These are phyloP conservation scores for Cochlearia excelsa DNA, from an alignment of 345 rosid genomes.

Conservation along the genomic window DNA sequence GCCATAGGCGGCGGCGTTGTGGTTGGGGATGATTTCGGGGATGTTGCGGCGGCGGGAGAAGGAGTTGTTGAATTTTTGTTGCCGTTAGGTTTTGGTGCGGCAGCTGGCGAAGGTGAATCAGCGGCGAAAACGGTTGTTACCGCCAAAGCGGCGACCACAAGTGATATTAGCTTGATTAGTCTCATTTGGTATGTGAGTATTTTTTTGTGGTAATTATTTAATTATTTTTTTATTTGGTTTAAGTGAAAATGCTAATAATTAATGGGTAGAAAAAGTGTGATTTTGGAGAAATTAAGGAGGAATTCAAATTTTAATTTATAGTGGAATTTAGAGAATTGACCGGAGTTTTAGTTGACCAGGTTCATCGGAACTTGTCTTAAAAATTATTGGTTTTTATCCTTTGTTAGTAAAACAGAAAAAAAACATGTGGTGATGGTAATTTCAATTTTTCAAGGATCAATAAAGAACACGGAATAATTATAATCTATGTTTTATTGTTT, in stretches of 20 bases:
- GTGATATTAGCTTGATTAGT: conserved; percentile 20
- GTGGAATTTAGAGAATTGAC: conserved; percentile 1
- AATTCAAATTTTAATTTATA: conserved; percentile 17
- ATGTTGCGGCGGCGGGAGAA: conserved; percentile 29
- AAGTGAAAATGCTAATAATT: not conserved
- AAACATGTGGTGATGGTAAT: conserved; percentile 32
- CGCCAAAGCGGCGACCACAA: conserved; percentile 27
- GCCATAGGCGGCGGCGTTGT: conserved; percentile 26
- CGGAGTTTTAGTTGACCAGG: conserved; percentile 28
- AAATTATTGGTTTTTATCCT: conserved; percentile 24
- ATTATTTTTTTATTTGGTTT: not conserved
- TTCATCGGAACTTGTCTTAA: conserved; percentile 32
- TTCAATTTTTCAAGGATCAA: conserved; percentile 12
- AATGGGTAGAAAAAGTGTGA: conserved; percentile 12
- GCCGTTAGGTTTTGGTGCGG: conserved; percentile 15
- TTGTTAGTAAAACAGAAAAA: conserved; percentile 36
- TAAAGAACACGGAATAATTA: conserved; percentile 23
- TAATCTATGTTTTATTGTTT: no score
- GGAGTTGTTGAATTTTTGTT: conserved; percentile 14
- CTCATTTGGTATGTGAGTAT: conserved; percentile 21
- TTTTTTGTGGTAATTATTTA: conserved; percentile 4
- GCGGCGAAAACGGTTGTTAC: conserved; percentile 27
- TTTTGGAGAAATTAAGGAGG: conserved; percentile 19
- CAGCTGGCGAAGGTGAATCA: conserved; percentile 29
- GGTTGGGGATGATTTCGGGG: conserved; percentile 30